A percentile compares a stretch with the other conserved stretches of the same genome.
Conservation (phyloP, 768 basidiomycete species). For the Daedalea quercina region DNA sequence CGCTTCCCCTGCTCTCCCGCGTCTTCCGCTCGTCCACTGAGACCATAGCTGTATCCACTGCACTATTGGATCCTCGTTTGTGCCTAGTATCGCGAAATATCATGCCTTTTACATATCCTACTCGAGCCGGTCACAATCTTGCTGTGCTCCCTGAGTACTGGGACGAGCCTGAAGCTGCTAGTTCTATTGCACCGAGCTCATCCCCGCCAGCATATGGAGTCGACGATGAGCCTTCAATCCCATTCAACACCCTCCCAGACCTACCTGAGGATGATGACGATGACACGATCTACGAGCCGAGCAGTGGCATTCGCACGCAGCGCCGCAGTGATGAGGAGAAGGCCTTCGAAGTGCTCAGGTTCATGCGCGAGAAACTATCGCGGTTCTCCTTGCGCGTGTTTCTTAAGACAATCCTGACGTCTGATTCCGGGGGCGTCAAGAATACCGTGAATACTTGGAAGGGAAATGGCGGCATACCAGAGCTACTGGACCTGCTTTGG, state of each 20-base stretch:
- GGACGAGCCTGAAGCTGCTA: neutral
- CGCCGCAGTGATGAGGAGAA: neutral
- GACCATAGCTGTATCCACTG: no score
- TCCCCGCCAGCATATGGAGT: constrained; percentile 1
- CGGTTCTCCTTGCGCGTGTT: neutral
- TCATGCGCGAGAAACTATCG: neutral
- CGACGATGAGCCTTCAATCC: neutral
- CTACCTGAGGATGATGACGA: neutral
- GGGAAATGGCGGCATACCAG: no score
- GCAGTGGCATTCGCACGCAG: neutral
- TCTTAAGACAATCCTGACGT: neutral
- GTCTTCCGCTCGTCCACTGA: no score
- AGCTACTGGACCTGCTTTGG: no score
- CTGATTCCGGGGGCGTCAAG: neutral
- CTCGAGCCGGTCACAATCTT: neutral
- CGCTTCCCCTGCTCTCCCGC: no score
- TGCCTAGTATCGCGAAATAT: no score
- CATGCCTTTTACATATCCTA: no score
- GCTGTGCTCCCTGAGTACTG: constrained; percentile 8
- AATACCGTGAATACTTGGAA: neutral
- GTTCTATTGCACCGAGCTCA: neutral
- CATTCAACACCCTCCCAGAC: neutral
- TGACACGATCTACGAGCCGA: neutral
- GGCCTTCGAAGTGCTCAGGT: neutral
- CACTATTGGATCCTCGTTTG: no score